Base-by-base conservation (phyloP, 108 stramenopile genomes). In the Nannochloropsis salina region DNA sequence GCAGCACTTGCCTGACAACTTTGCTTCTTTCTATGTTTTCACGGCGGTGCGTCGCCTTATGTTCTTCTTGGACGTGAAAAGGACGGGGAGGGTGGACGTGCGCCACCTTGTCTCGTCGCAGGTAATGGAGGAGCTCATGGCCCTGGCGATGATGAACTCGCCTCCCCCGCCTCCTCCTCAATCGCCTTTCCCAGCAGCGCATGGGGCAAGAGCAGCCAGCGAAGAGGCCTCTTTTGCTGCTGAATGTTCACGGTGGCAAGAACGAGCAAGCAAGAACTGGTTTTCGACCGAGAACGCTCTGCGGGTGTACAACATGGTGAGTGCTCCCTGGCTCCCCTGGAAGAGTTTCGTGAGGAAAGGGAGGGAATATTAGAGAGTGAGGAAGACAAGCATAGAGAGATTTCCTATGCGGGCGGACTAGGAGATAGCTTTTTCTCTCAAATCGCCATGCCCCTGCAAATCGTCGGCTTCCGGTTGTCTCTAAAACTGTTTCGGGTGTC, bases 11-110 rank as follows among this genome's bases (percentile, higher is more conserved):
- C 44, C 90, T 44, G 90, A 92, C 2, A 87, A 81, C 74, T 93
- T 93, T 80, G 44, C 80, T 81, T 89, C 92, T 8, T 93, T 91
- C 44, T 93, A 92, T 80, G 92, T 93, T 40, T 93, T 91, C 86
- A 92, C 91, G 6, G 92, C 92, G 1, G 91, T 92, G 10, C 85
- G 92, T 10, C 45, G 91, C 2, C 90, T 93, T 86, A 88, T 93
- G 84, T 93, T 93, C 82, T 92, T 92, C 89, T 88, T 93, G 21
- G 92, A 92, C 80, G 86, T 91, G 40, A 85, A 51, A 74, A 44
- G 61, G 2, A 87, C 86, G 61, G 86, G 91, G 9, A 83, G 87
- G 40, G 86, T 92, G 43, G 22, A 85, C 44, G 85, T 92, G 44
- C 45, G 40, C 15, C 31, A 31, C 8, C 90, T 92, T 45, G 83